Evolutionary conservation across 148 eudicot species (phyloP).

Genomic region (Rhododendron mucronatum): DNA sequence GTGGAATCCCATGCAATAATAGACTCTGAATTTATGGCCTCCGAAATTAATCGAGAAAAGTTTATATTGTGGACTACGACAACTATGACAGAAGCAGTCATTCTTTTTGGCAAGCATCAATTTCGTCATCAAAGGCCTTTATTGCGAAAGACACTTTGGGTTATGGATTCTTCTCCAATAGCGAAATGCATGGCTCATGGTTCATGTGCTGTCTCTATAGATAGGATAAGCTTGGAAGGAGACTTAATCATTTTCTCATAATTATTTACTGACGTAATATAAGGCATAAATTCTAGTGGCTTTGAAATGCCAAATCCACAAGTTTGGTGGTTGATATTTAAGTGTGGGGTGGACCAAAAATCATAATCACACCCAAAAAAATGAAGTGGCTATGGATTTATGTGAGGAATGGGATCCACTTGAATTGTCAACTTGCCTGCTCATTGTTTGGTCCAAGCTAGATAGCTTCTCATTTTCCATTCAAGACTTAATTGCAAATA

Average conservation of each 20-base stretch:
- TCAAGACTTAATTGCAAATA: not conserved
- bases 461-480: not conserved
- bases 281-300: not conserved
- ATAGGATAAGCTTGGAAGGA: not conserved
- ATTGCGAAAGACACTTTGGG: constrained; percentile 6
- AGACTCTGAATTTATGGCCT: too few relatives aligned
- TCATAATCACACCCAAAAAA: not conserved
- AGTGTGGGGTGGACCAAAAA: not conserved
- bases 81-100: not conserved
- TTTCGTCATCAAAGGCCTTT: constrained; percentile 2
- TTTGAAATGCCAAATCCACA: not conserved
- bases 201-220: not conserved
- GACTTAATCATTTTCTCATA: not conserved
- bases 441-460: not conserved
- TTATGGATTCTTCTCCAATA: not conserved
- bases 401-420: not conserved
- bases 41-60: not conserved
- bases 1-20: too few relatives aligned
- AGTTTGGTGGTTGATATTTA: not conserved
- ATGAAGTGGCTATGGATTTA: not conserved
- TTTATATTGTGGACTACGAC: not conserved
- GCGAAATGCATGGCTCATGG: constrained; percentile 1
- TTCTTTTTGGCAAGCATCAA: not conserved
- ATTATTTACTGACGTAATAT: not conserved
- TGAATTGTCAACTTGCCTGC: not conserved